Evolutionary conservation across 176 grass and related monocot species (phyloP), one percentile per base, ranked within the genome.

Genomic region (Rhynchospora breviuscula): DNA sequence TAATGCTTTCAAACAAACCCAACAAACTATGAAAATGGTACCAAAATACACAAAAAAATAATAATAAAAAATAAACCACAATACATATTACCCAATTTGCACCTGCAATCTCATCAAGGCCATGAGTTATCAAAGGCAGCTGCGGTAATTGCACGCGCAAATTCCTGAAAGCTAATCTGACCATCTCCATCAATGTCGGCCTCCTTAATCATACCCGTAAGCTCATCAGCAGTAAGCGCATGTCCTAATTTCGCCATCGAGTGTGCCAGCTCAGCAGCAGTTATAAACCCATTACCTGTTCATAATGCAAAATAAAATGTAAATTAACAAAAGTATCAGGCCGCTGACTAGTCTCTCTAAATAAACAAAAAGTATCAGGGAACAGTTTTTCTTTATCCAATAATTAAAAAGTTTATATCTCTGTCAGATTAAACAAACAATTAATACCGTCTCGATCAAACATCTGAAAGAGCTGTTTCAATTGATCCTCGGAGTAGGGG

Each of bases 121-220:
- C 94, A 98, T 54, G 90, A 87, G 79, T 89, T 95, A 84, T 95
- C 89, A 75, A 98, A 98, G 8, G 96, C 91, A 0, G 91, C 93
- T 7, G 91, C 89, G 10, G 91, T 93, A 87, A 98, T 95, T 81
- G 96, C 96, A 66, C 87, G 88, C 6, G 93, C 92, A 88, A 98
- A 98, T 86, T 98, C 96, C 57, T 84, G 77, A 79, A 95, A 98
- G 84, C 83, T 91, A 81, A 98, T 98, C 18, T 85, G 86, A 6
- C 93, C 96, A 14, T 98, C 96, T 10, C 91, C 91, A 59, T 98
- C 96, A 6, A 82, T 93, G 87, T 98, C 93, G 6, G 96, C 96
- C 80, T 98, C 93, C 83, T 98, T 90, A 81, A 98, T 98, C 96
- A 98, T 95, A 52, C 93, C 91, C 0, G 91, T 98, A 87, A 98